phyloP scores from a whole-genome alignment of 257 asterid species.

The Ligustrum vulgare region DNA sequence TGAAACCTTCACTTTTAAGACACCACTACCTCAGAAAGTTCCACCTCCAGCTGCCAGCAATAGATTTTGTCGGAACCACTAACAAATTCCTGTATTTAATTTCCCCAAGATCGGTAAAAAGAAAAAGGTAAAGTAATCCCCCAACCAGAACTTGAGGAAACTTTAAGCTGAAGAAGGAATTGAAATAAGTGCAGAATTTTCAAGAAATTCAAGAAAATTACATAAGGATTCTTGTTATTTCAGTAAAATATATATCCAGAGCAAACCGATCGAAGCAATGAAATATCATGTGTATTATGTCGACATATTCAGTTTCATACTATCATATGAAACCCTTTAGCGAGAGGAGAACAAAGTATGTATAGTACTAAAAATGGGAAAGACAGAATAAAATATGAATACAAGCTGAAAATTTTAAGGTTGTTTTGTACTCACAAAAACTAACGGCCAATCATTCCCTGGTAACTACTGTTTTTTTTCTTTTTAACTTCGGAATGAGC shows the following conservation, averaged over 20 bases:
- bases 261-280: constrained; percentile 34
- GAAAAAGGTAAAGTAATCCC: neutral
- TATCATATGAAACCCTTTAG: neutral
- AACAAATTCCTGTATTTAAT: constrained; percentile 17
- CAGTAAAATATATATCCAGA: constrained; percentile 34
- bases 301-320: neutral
- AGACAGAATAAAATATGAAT: constrained; percentile 28
- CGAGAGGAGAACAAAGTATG: neutral
- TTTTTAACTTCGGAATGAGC: neutral
- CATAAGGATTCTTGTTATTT: constrained; percentile 29
- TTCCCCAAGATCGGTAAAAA: constrained; percentile 8
- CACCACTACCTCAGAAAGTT: constrained; percentile 33
- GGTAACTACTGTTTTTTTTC: constrained; percentile 21
- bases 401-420: constrained; percentile 43
- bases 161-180: constrained; percentile 13
- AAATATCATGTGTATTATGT: constrained; percentile 2
- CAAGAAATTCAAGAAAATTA: constrained; percentile 29
- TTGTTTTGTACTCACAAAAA: constrained; percentile 39
- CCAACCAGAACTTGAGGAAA: constrained; percentile 13
- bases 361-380: constrained; percentile 14
- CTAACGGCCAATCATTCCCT: constrained; percentile 46
- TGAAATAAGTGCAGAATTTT: constrained; percentile 12
- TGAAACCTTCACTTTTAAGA: constrained; percentile 31
- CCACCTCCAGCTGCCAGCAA: constrained; percentile 50
- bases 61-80: constrained; percentile 37